phyloP scores from a whole-genome alignment of 225 moss, liverwort and hornwort genomes.

The Anthoceros angustus region DNA sequence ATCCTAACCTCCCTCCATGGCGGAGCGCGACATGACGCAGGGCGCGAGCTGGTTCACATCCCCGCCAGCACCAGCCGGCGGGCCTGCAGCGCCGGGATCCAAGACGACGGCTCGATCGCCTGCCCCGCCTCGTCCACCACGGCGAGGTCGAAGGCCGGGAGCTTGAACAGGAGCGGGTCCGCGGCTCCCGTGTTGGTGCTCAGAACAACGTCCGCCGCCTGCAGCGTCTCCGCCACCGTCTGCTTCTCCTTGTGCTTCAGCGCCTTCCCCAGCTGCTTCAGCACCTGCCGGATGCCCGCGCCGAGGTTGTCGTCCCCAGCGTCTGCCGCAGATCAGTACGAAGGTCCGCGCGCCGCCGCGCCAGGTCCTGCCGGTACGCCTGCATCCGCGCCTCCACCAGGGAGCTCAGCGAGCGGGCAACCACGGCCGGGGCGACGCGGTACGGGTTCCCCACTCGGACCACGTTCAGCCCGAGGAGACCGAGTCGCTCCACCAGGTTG shows the following conservation, averaged over 20 bases:
- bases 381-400: slow-evolving; percentile 62
- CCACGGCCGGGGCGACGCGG: slow-evolving; percentile 76
- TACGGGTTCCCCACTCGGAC: slow-evolving; percentile 91
- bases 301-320: slow-evolving; percentile 68
- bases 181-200: slow-evolving; percentile 95
- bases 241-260: slow-evolving; percentile 80
- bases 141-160: slow-evolving; percentile 64
- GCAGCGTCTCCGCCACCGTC: slow-evolving; percentile 53
- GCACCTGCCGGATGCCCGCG: slow-evolving; percentile 80
- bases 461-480: slow-evolving; percentile 55
- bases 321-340: slow-evolving; percentile 83
- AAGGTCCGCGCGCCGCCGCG: slow-evolving; percentile 72
- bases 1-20: slow-evolving; percentile 70
- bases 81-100: slow-evolving; percentile 84
- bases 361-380: slow-evolving; percentile 60
- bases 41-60: slow-evolving; percentile 79
- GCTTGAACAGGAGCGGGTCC: slow-evolving; percentile 53
- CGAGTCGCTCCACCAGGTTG: slow-evolving; percentile 79
- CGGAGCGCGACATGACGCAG: slow-evolving; percentile 72
- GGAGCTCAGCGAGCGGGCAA: slow-evolving; percentile 52
- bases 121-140: slow-evolving; percentile 94
- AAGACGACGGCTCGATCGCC: slow-evolving; percentile 91
- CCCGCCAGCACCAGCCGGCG: slow-evolving; percentile 56
- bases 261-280: slow-evolving; percentile 75
- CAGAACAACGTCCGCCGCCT: slow-evolving; percentile 59